These are phyloP conservation scores for Naganishia friedmannii DNA, from an alignment of 768 basidiomycete species.

Conservation along the genomic window DNA sequence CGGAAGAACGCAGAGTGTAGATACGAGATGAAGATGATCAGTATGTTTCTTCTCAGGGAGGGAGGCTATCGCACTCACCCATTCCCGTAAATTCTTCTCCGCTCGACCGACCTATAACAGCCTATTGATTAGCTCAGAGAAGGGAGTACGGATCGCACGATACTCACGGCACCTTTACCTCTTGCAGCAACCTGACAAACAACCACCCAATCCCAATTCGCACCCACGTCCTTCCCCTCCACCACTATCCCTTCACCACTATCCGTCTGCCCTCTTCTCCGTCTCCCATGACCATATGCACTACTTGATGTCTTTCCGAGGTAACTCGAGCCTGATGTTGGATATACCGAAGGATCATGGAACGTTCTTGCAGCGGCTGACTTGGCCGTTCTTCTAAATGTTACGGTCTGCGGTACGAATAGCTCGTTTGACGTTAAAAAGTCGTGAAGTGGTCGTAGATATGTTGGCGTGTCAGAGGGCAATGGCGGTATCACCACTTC, in stretches of 20 bases:
- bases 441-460: conserved; percentile 22
- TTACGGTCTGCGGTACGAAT: conserved; percentile 26
- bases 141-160: not conserved
- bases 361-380: conserved; percentile 11
- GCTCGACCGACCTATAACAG: conserved; percentile 36
- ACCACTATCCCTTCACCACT: conserved; percentile 26
- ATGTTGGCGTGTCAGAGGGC: conserved; percentile 20
- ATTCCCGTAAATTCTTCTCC: conserved; percentile 42
- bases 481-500: conserved; percentile 8
- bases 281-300: conserved; percentile 13
- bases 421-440: conserved; percentile 30
- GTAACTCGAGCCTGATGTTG: not conserved
- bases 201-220: conserved; percentile 46
- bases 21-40: not conserved
- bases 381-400: conserved; percentile 15
- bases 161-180: conserved; percentile 42
- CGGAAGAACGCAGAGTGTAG: not conserved
- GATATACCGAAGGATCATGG: not conserved
- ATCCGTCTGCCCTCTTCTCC: conserved; percentile 28
- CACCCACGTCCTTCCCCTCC: conserved; percentile 29
- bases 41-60: not conserved
- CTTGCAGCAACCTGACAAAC: conserved; percentile 41
- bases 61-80: too few species aligned
- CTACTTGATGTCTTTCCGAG: not conserved
- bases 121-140: not conserved